phyloP scores from a whole-genome alignment of 1,139 yeast species.

The Candida freyschussii region DNA sequence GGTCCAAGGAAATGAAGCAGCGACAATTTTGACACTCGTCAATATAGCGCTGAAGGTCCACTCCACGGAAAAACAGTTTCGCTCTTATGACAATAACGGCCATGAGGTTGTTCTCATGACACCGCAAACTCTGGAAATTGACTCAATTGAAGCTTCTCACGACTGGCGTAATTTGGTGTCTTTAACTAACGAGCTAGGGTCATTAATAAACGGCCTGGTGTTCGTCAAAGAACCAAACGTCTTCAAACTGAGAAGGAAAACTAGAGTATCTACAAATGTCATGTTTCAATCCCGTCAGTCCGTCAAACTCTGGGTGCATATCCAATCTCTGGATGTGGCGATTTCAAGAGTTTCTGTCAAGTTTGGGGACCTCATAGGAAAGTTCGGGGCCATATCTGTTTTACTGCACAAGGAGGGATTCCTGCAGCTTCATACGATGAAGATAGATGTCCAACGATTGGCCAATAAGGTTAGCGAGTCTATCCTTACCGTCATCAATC shows the following conservation, averaged over 20 bases:
- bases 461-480: conserved; percentile 24
- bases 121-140: conserved; percentile 13
- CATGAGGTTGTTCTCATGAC: conserved; percentile 19
- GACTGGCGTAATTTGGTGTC: conserved; percentile 9
- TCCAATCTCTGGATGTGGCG: conserved; percentile 24
- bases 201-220: conserved; percentile 4
- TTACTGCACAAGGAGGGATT: conserved; percentile 33
- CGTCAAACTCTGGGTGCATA: conserved; percentile 19
- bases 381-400: conserved; percentile 28
- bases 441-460: conserved; percentile 23
- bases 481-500: conserved; percentile 30
- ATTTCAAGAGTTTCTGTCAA: conserved; percentile 30
- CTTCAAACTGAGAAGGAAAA: conserved; percentile 22
- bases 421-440: conserved; percentile 28
- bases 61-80: conserved; percentile 17
- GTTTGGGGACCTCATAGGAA: conserved; percentile 43
- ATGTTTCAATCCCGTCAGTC: conserved; percentile 25
- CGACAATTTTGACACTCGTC: conserved; percentile 5
- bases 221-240: conserved; percentile 13
- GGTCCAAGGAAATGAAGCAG: neutral
- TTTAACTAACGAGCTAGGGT: conserved; percentile 6
- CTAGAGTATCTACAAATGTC: conserved; percentile 22
- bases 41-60: conserved; percentile 9
- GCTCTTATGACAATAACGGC: conserved; percentile 23
- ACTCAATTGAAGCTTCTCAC: conserved; percentile 15